These are phyloP conservation scores for Gaertneriomyces sp. DNA, from an alignment of 192 early-diverging fungal species.

Conservation along the genomic window DNA sequence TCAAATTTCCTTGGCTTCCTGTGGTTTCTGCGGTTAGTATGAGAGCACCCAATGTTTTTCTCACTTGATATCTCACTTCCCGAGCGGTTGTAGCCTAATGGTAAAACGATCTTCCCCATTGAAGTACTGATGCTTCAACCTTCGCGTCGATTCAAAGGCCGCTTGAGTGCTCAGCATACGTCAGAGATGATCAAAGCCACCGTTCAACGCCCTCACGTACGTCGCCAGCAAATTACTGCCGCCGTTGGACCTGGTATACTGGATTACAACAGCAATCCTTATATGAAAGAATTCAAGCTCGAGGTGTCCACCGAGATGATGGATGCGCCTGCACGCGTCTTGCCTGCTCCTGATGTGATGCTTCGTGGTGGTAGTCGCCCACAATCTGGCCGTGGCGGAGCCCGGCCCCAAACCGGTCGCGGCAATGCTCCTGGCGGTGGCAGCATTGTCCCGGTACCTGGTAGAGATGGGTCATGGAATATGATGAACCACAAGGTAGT, in stretches of 20 bases:
- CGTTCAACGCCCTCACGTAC: constrained; percentile 30
- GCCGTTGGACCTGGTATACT: constrained; percentile 44
- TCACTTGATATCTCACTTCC: background rate
- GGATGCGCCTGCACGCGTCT: constrained; percentile 51
- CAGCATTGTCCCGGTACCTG: background rate
- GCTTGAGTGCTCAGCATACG: constrained; percentile 35
- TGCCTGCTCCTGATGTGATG: constrained; percentile 64
- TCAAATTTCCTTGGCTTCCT: constrained; percentile 71
- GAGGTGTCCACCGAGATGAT: constrained; percentile 26
- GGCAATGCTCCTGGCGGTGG: background rate
- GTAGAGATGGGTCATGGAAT: no score
- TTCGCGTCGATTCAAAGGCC: constrained; percentile 32
- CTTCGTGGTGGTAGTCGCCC: constrained; percentile 41
- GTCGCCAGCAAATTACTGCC: constrained; percentile 56
- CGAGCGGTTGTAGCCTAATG: constrained; percentile 20
- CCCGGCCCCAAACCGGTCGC: background rate
- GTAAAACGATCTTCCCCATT: constrained; percentile 39
- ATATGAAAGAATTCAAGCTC: constrained; percentile 59
- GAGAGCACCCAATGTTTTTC: background rate
- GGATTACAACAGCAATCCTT: constrained; percentile 58
- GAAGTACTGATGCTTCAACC: constrained; percentile 35
- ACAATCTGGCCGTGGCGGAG: no score
- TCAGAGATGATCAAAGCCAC: constrained; percentile 44
- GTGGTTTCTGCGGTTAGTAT: constrained; percentile 51
- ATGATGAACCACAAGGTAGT: no score